Conservation (phyloP, 1,139 yeast species). For the Debaryomyces sp. region DNA sequence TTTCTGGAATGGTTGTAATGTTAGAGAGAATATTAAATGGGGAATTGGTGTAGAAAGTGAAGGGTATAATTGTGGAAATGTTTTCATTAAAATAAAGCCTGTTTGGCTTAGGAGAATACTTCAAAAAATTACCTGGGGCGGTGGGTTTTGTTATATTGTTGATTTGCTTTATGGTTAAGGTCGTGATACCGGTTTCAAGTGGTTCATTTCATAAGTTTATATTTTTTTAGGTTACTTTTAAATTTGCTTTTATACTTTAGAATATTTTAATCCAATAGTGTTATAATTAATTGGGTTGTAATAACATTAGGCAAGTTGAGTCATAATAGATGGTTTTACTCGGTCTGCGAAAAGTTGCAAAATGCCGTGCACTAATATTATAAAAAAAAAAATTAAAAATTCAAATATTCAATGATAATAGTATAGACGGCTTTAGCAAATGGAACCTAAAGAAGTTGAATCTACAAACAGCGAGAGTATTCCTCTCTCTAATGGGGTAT, state of each 20-base stretch:
- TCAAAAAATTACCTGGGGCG: slow-evolving; percentile 69
- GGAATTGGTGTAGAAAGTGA: slow-evolving; percentile 91
- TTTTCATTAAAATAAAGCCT: slow-evolving; percentile 57
- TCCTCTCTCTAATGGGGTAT: not conserved
- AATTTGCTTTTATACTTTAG: not conserved
- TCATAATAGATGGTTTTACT: not conserved
- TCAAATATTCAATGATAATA: not conserved
- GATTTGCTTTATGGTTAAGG: slow-evolving; percentile 58
- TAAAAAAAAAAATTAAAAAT: not conserved
- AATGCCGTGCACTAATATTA: not conserved
- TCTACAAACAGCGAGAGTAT: slow-evolving; percentile 1
- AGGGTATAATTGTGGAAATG: slow-evolving; percentile 67
- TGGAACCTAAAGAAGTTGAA: slow-evolving; percentile 1
- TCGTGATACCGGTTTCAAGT: not conserved
- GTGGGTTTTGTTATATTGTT: slow-evolving; percentile 62
- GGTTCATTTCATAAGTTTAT: not conserved
- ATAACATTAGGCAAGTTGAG: not conserved
- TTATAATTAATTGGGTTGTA: not conserved
- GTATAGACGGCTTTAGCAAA: not conserved
- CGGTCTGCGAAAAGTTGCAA: not conserved
- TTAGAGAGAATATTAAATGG: slow-evolving; percentile 70
- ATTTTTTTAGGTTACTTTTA: not conserved
- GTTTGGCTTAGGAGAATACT: slow-evolving; percentile 46
- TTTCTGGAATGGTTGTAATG: slow-evolving; percentile 74
- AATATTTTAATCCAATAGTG: not conserved